Conservation (phyloP, 805 yeast genomes). For the Wilhelminamyces savonicus region DNA sequence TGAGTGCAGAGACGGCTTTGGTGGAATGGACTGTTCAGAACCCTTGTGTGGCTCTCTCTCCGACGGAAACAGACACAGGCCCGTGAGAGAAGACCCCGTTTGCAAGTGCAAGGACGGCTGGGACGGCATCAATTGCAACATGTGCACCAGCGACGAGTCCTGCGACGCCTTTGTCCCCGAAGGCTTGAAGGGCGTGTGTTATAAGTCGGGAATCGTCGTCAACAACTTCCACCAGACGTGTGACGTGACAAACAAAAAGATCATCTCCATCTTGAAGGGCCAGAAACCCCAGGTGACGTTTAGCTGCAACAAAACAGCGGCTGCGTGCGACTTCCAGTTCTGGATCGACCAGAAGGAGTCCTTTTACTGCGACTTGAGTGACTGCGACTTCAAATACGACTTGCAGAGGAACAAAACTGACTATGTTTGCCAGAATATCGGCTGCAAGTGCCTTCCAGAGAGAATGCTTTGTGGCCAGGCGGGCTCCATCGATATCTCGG, state of each 20-base stretch:
- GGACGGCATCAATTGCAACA: constrained; percentile 90
- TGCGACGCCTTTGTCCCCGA: constrained; percentile 89
- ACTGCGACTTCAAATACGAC: constrained; percentile 69
- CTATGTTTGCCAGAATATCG: constrained; percentile 69
- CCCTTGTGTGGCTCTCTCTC: constrained; percentile 83
- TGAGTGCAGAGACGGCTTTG: constrained; percentile 88
- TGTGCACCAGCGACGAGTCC: constrained; percentile 66
- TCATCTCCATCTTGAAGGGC: constrained; percentile 72
- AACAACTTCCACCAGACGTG: constrained; percentile 84
- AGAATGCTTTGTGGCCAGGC: constrained; percentile 90
- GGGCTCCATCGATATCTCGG: constrained; percentile 93
- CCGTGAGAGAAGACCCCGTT: constrained; percentile 45
- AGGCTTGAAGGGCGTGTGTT: constrained; percentile 81
- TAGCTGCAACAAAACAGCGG: constrained; percentile 66
- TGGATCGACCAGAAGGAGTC: constrained; percentile 92
- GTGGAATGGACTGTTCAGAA: constrained; percentile 84
- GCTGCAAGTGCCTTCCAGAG: constrained; percentile 89
- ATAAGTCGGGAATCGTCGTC: constrained; percentile 76
- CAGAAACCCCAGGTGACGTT: constrained; percentile 88
- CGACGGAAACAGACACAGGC: constrained; percentile 57
- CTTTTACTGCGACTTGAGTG: constrained; percentile 76
- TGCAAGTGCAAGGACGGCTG: constrained; percentile 85
- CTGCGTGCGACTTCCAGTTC: constrained; percentile 81
- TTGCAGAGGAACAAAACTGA: constrained; percentile 58
- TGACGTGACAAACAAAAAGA: constrained; percentile 86